Base-by-base conservation (phyloP, 2,329 filamentous ascomycete genomes). In the Polytolypa hystricis region DNA sequence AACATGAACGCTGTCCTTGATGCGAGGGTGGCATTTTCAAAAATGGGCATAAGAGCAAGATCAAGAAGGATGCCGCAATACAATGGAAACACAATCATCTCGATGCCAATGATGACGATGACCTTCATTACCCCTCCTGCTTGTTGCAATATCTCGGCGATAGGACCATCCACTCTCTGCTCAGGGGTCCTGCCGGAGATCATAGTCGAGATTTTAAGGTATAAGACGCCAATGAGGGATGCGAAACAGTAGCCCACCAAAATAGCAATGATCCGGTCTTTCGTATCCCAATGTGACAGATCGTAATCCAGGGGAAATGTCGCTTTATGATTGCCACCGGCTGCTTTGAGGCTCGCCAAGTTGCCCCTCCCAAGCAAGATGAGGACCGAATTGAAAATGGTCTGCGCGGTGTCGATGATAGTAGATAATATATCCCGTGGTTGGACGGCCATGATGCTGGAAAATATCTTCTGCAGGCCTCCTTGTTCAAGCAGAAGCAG, bases 51-150 rank as follows among this genome's bases (percentile, higher is more conserved):
- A 33, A 96, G 69, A 4, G 91, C 91, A 30, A 84, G 62, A 55
- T 98, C 91, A 21, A 98, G 76, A 2, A 98, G 72, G 23, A 94
- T 69, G 4, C 91, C 91, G 52, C 91, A 98, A 57, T 98, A 98
- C 1, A 98, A 69, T 0, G 91, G 91, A 53, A 98, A 98, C 5
- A 87, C 78, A 23, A 98, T 78, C 91, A 98, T 98, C 64, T 98
- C 91, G 50, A 98, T 98, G 46, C 87, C 91, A 47, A 98, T 98
- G 51, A 98, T 96, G 42, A 96, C 66, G 34, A 98, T 93, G 15
- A 98, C 91, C 59, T 98, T 98, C 69, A 95, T 78, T 7, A 98
- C 89, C 10, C 93, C 91, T 28, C 91, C 93, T 32, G 91, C 91
- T 67, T 98, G 93, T 44, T 86, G 80, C 15, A 98, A 69, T 1